Percentiles rank a stretch among this genome's conserved stretches.
Conservation (phyloP, 257 asterid genomes). For the Gentiana macrophylla region DNA sequence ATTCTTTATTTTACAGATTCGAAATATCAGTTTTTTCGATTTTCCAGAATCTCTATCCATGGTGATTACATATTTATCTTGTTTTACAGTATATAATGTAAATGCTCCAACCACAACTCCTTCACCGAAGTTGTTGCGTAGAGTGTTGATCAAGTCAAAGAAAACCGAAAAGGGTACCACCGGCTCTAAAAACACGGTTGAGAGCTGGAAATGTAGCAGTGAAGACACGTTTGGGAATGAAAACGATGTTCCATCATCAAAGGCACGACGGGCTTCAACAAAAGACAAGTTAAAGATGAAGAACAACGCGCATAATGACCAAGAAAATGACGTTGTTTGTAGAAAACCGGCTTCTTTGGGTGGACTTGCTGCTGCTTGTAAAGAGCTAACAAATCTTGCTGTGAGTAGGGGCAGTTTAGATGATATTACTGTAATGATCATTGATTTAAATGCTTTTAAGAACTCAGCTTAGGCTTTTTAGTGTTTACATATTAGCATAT, state of each 20-base stretch:
- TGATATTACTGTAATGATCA: constrained; percentile 68
- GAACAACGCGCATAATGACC: neutral
- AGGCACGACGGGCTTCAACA: constrained; percentile 31
- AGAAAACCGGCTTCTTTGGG: constrained; percentile 16
- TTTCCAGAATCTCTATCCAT: too few species aligned
- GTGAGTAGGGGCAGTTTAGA: constrained; percentile 68
- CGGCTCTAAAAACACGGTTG: constrained; percentile 12
- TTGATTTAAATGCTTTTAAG: constrained; percentile 35
- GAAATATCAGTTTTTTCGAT: too few species aligned
- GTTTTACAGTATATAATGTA: too few species aligned
- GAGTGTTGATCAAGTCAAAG: constrained; percentile 26
- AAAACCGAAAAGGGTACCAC: constrained; percentile 19
- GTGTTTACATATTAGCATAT: neutral
- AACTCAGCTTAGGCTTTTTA: neutral
- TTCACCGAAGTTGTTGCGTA: constrained; percentile 18
- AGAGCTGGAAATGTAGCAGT: constrained; percentile 12
- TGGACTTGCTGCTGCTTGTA: constrained; percentile 47
- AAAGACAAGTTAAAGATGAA: constrained; percentile 22
- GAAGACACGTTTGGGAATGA: constrained; percentile 30
- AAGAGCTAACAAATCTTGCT: constrained; percentile 63
- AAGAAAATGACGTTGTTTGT: constrained; percentile 23
- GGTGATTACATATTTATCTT: too few species aligned
- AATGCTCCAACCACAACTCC: constrained; percentile 12
- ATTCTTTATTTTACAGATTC: too few species aligned
- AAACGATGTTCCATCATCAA: constrained; percentile 45